Base-by-base conservation (phyloP, 345 rosid species). In the Syzygium grande region DNA sequence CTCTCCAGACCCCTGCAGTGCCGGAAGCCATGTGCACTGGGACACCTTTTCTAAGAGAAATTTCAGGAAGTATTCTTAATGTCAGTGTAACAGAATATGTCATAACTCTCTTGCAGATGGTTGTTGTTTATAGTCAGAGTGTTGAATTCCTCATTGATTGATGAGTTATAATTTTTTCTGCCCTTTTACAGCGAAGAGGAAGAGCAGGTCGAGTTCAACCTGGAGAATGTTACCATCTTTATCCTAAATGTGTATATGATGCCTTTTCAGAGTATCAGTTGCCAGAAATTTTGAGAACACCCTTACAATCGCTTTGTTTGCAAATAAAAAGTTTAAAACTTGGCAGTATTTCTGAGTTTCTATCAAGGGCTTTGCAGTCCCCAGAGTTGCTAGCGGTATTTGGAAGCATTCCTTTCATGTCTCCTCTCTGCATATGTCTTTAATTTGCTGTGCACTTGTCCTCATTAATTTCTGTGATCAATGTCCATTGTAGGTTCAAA, bases 141-240 rank as follows among this genome's bases (percentile, higher is more conserved):
- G 79, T 68, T 68, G 46, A 68, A 34, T 41, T 34, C 79, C 79
- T 68, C 25, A 68, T 34, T 34, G 80, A 68, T 68, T 68, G 80
- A 68, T 38, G 46, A 68, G 23, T 68, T 68, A 17, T 17, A 25
- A 68, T 6, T 68, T 68, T 68, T 68, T 68, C 80, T 68, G 23
- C 80, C 22, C 80, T 34, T 68, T 54, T 91, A 87, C 89, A 97
- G 99, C 93, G 99, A 93, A 92, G 97, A 93, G 99, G 99, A 87
- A 93, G 99, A 91, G 98, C 98, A 53, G 98, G 99, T 52, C 97
- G 99, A 87, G 97, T 97, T 87, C 98, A 91, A 90, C 97, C 97
- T 27, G 99, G 99, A 87, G 97, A 94, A 91, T 95, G 98, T 87
- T 96, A 94, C 91, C 96, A 92, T 93, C 97, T 97, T 59, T 97